Base-by-base conservation (phyloP, 2,329 filamentous ascomycete species). In the Pseudogymnoascus destructans region DNA sequence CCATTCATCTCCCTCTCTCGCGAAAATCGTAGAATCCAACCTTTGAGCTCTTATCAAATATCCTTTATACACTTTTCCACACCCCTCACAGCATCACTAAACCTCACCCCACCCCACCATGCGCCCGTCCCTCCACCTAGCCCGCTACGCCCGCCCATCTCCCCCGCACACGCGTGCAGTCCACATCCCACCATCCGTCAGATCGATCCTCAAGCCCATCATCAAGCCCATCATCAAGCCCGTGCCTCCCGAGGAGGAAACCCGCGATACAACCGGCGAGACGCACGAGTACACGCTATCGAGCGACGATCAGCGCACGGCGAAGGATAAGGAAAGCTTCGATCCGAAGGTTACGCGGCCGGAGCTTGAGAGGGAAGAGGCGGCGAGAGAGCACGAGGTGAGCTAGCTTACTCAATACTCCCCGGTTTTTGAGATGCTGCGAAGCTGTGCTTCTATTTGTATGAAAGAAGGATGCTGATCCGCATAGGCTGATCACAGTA, bases 211-310 rank as follows among this genome's bases (percentile, higher is more conserved):
- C 54, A 36, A 56, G 15, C 54, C 54, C 6, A 10, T 52, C 8
- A 30, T 30, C 27, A 30, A 30, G 27, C 27, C 27, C 27, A 30
- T 7, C 15, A 30, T 52, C 25, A 52, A 52, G 23, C n/a, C 46
- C 25, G 3, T 3, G 5, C 4, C n/a, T 5, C 46, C 46, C 2
- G 46, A 52, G 9, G 46, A 56, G 32, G 54, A 56, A 15, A 36
- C 27, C 19, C 30, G 35, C 10, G 30, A 35, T 21, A 56, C 35
- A 9, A 36, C 30, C 4, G 32, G 54, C 11, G 54, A 56, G 54
- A 38, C 54, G 19, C 35, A 56, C 30, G 54, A 56, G 5, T 56
- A 56, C 23, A n/a, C 54, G 54, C 15, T 35, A 13, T 56, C 54
- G 19, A 38, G 54, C 19, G 35, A 35, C 30, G 54, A 56, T 36